Evolutionary conservation across 192 early-diverging fungal genomes (phyloP).

Genomic region (Coemansia sp.): DNA sequence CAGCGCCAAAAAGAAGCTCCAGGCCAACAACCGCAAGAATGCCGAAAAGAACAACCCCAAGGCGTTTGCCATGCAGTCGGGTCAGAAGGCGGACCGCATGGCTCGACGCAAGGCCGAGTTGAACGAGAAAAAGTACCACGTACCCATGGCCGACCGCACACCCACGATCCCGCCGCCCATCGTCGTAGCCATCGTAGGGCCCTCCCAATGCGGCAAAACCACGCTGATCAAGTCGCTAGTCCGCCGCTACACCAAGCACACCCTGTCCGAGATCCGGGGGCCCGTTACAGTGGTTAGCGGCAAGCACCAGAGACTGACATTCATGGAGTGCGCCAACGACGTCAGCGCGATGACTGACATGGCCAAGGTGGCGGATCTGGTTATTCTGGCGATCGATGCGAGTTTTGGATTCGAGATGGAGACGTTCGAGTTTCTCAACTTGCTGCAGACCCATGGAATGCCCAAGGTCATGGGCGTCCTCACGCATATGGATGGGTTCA

Average conservation of each 20-base stretch:
- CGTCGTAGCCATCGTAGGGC: constrained; percentile 94
- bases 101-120: constrained; percentile 81
- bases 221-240: constrained; percentile 97
- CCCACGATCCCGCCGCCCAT: constrained; percentile 88
- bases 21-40: constrained; percentile 76
- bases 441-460: constrained; percentile 96
- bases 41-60: constrained; percentile 53
- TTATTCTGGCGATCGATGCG: constrained; percentile 92
- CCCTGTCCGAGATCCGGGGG: constrained; percentile 85
- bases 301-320: constrained; percentile 92
- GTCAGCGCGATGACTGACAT: constrained; percentile 97
- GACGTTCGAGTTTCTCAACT: constrained; percentile 98
- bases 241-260: constrained; percentile 93
- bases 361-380: constrained; percentile 94
- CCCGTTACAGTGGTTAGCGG: constrained; percentile 97
- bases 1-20: constrained; percentile 77
- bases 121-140: constrained; percentile 90
- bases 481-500: constrained; percentile 94
- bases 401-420: constrained; percentile 99
- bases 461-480: constrained; percentile 97
- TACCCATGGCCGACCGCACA: constrained; percentile 92
- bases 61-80: constrained; percentile 75
- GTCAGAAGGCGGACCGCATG: constrained; percentile 70
- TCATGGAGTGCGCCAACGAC: constrained; percentile 96
- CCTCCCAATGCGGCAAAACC: constrained; percentile 89